phyloP scores from a whole-genome alignment of 1,284 basidiomycete species.

The Pisolithus thermaeus region DNA sequence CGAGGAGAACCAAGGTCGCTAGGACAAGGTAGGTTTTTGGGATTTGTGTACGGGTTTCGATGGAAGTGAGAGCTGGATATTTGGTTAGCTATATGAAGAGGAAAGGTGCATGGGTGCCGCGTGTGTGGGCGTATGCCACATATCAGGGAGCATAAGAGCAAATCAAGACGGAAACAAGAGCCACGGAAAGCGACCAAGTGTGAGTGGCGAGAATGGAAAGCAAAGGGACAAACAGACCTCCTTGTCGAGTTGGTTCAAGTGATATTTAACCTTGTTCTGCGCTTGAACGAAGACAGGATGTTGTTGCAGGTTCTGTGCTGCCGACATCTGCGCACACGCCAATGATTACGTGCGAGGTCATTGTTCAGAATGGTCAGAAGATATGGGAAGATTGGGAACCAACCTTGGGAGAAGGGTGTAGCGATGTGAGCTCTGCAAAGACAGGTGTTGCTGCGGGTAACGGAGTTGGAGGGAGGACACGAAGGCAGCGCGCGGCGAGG shows the following conservation, averaged over 20 bases:
- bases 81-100: constrained; percentile 67
- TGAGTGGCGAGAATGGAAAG: not conserved
- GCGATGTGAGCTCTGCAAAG: constrained; percentile 2
- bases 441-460: constrained; percentile 11
- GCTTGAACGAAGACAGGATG: constrained; percentile 83
- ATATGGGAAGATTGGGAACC: constrained; percentile 2
- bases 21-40: constrained; percentile 92
- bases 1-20: constrained; percentile 60
- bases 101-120: too few species aligned
- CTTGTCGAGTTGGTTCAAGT: constrained; percentile 86
- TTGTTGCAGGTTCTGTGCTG: constrained; percentile 70
- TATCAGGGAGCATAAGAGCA: constrained; percentile 1
- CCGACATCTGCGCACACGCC: constrained; percentile 53
- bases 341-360: not conserved
- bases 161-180: constrained; percentile 7
- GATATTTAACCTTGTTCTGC: constrained; percentile 69
- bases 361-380: constrained; percentile 7
- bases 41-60: constrained; percentile 88
- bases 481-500: not conserved
- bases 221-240: constrained; percentile 58
- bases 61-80: constrained; percentile 77
- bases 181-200: not conserved
- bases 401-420: constrained; percentile 10
- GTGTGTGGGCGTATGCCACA: not conserved
- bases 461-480: not conserved